Conservation (phyloP, 2,329 filamentous ascomycete genomes). For the Phaeophleospora eucalypticola region DNA sequence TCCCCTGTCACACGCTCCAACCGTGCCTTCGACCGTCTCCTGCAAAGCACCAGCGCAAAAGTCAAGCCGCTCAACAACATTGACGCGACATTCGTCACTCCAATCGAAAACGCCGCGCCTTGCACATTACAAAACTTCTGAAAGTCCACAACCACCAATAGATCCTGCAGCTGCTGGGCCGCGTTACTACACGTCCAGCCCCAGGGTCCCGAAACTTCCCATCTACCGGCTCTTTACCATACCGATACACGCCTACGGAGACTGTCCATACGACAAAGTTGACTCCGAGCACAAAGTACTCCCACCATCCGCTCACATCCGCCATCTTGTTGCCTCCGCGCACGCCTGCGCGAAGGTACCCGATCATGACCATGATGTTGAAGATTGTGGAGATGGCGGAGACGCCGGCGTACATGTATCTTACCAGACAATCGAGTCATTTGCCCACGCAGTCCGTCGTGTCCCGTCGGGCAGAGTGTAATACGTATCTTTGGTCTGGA, state of each 20-base stretch:
- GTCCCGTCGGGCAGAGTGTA: conserved; percentile 21
- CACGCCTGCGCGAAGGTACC: conserved; percentile 32
- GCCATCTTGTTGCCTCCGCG: conserved; percentile 34
- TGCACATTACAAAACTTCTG: conserved; percentile 35
- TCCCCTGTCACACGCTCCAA: too few relatives aligned
- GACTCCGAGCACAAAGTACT: conserved; percentile 27
- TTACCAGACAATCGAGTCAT: conserved; percentile 38
- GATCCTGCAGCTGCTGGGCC: conserved; percentile 35
- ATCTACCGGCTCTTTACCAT: conserved; percentile 33
- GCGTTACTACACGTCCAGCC: conserved; percentile 38
- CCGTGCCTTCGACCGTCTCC: too few relatives aligned
- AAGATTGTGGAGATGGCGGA: conserved; percentile 32
- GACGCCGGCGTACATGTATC: conserved; percentile 38
- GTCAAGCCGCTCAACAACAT: too few relatives aligned
- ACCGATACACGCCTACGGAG: conserved; percentile 33
- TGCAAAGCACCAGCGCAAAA: too few relatives aligned
- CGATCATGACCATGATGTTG: conserved; percentile 34
- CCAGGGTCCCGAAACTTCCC: conserved; percentile 40
- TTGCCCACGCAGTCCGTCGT: conserved; percentile 38
- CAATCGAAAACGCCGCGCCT: too few relatives aligned
- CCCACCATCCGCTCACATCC: conserved; percentile 29
- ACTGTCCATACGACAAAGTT: conserved; percentile 38
- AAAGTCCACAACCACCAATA: conserved; percentile 38
- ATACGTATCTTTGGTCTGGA: conserved; percentile 32
- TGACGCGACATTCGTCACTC: too few relatives aligned